Base-by-base conservation (phyloP, 257 asterid genomes). In the Gentiana straminea region DNA sequence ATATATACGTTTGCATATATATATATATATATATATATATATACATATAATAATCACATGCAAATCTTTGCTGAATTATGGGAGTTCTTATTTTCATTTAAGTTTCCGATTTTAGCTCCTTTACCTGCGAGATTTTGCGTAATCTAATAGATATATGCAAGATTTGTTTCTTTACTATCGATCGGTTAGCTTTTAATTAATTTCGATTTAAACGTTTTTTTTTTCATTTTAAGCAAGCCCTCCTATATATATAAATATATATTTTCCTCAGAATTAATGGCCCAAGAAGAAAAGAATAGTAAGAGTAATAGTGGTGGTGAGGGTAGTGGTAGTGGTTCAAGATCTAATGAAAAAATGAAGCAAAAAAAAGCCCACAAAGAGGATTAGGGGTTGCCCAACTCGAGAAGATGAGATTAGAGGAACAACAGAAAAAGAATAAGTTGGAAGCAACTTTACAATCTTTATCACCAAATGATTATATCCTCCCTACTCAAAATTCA, bases 311-410 rank as follows among this genome's bases (percentile, higher is more conserved):
- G 24, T 24, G 24, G 24, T 24, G 24, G 24, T 24, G 41, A 55
- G 39, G 64, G 66, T n/a, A 24, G 57, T 15, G 54, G 60, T 54
- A 38, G 64, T 61, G 8, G 70, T 54, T 38, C 67, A 58, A 69
- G 75, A 70, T 59, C 75, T 59, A 57, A 71, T 7, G 76, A 79
- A 60, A 86, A 74, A 69, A 70, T 65, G 66, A 90, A 90, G 74
- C 94, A 79, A 15, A 90, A 84, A 61, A 90, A 79, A 47, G 80
- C 79, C 95, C 98, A 7, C 98, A 84, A 57, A 82, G 98, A 60
- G 98, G 98, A 11, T 68, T 86, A 56, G 96, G 98, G 62, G 96
- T 90, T 61, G 98, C 96, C 39, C 98, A 86, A 73, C 86, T 90
- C 45, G 98, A 90, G 59, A 90, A 72, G 68, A 84, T 90, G 69